phyloP scores from a whole-genome alignment of 352 stramenopile species.

The Globisporangium rhizosaccharum region DNA sequence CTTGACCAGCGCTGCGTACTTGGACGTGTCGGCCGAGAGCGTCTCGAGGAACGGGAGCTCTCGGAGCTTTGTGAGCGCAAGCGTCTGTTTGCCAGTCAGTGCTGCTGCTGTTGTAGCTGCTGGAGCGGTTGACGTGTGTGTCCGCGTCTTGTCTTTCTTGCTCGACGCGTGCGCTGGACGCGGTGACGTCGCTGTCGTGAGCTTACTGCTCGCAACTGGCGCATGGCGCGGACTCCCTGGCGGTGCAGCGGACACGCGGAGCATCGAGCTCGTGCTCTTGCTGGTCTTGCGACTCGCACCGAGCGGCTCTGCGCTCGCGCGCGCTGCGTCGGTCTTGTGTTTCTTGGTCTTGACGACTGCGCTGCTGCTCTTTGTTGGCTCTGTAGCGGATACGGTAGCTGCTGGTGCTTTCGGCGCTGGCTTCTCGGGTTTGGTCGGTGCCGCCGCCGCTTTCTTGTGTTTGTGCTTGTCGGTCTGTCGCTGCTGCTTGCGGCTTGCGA shows the following conservation, averaged over 20 bases:
- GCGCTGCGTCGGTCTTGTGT: slow-evolving; percentile 7
- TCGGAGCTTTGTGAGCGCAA: slow-evolving; percentile 37
- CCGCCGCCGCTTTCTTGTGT: slow-evolving; percentile 16
- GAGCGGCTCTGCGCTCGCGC: slow-evolving; percentile 1
- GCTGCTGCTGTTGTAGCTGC: neutral
- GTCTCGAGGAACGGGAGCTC: slow-evolving; percentile 30
- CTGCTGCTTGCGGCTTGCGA: slow-evolving; percentile 23
- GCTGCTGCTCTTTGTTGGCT: neutral
- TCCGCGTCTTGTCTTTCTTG: neutral
- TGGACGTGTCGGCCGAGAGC: slow-evolving; percentile 29
- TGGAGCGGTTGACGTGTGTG: too few relatives aligned
- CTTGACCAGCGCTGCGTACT: slow-evolving; percentile 39
- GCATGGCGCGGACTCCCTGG: neutral
- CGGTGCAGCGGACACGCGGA: neutral
- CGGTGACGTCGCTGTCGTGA: neutral
- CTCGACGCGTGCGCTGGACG: neutral
- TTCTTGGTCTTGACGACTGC: neutral
- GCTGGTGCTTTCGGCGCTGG: slow-evolving; percentile 1
- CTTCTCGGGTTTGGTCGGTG: slow-evolving; percentile 1
- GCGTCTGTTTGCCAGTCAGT: neutral
- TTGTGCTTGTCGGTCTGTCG: slow-evolving; percentile 21
- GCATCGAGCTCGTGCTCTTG: slow-evolving; percentile 5
- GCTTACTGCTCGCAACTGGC: slow-evolving; percentile 2
- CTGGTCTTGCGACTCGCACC: slow-evolving; percentile 12
- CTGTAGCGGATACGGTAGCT: slow-evolving; percentile 9